phyloP scores from a whole-genome alignment of 495 filamentous ascomycete species.

The Aspergillus baeticus region DNA sequence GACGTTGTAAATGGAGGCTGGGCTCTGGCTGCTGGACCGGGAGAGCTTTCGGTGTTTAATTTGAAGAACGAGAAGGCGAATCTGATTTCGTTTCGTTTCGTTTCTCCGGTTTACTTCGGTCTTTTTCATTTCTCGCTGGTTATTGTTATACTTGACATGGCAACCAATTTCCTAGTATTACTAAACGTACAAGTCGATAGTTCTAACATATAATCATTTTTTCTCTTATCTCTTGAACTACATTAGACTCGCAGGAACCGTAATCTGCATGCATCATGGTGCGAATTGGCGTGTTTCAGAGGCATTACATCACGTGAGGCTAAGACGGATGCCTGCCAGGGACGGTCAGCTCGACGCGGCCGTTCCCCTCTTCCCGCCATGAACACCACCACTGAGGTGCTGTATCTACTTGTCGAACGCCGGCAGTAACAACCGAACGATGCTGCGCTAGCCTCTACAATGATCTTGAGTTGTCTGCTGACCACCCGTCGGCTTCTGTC shows the following conservation, averaged over 20 bases:
- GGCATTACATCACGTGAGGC: slow-evolving; percentile 18
- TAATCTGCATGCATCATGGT: neutral
- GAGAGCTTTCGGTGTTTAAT: slow-evolving; percentile 1
- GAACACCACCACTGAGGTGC: slow-evolving; percentile 19
- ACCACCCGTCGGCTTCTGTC: slow-evolving; percentile 26
- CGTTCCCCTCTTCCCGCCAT: slow-evolving; percentile 10
- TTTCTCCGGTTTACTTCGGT: slow-evolving; percentile 15
- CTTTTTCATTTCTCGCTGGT: neutral
- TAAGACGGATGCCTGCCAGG: slow-evolving; percentile 11
- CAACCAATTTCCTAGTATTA: neutral
- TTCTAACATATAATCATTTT: neutral
- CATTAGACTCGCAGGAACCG: neutral
- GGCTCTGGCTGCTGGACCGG: slow-evolving; percentile 3
- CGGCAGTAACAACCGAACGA: slow-evolving; percentile 15
- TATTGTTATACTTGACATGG: neutral
- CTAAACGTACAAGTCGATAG: neutral
- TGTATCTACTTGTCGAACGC: slow-evolving; percentile 8
- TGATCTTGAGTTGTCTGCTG: slow-evolving; percentile 25
- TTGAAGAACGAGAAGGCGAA: slow-evolving; percentile 2
- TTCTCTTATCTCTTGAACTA: neutral
- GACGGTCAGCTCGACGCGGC: slow-evolving; percentile 1
- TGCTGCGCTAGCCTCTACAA: slow-evolving; percentile 31
- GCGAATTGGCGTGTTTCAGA: neutral
- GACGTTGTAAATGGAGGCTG: neutral
- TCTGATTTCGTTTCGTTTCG: slow-evolving; percentile 11